These are phyloP conservation scores for Cryptococcus neoformans DNA, from an alignment of 1,284 basidiomycete genomes.

Conservation along the genomic window DNA sequence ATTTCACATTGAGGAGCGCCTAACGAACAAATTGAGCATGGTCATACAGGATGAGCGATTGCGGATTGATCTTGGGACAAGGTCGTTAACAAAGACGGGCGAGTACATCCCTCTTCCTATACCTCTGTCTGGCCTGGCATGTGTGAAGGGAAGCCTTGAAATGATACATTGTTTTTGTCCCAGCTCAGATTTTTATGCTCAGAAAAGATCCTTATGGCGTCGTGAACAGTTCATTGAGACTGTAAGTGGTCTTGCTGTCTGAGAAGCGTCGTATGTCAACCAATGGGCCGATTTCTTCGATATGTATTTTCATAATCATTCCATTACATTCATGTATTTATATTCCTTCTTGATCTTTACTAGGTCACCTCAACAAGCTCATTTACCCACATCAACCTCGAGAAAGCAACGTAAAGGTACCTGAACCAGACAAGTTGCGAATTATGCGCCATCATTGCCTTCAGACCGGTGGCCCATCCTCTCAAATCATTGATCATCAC, in stretches of 20 bases:
- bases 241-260: too few species aligned
- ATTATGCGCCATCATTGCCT: constrained; percentile 70
- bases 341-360: not conserved
- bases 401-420: constrained; percentile 77
- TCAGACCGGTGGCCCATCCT: constrained; percentile 49
- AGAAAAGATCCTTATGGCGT: too few species aligned
- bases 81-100: not conserved
- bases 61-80: not conserved
- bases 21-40: not conserved
- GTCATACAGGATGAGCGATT: too few species aligned
- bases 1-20: not conserved
- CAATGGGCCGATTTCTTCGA: too few species aligned
- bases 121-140: not conserved
- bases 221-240: too few species aligned
- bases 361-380: constrained; percentile 56
- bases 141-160: too few species aligned
- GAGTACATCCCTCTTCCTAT: not conserved
- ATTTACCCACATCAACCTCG: constrained; percentile 90
- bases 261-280: too few species aligned
- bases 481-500: not conserved
- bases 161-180: too few species aligned
- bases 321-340: not conserved
- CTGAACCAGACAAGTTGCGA: constrained; percentile 89
- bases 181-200: too few species aligned
- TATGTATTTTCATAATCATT: too few species aligned